phyloP scores from a whole-genome alignment of 2,329 filamentous ascomycete genomes.

The Chaetomiaceae sp. region DNA sequence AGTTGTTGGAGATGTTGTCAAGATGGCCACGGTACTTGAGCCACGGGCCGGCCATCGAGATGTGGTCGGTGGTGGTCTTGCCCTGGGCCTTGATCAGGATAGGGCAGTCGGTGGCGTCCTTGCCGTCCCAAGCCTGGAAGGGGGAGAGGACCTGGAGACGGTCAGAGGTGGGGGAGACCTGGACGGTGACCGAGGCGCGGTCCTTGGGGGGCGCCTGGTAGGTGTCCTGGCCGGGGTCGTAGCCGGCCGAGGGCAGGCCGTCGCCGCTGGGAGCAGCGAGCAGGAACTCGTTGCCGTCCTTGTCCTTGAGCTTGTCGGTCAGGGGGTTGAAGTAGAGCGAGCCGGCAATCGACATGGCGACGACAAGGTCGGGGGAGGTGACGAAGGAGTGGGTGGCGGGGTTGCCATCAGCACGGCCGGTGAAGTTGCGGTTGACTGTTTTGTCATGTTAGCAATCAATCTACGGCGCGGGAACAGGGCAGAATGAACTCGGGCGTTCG shows the following conservation, averaged over 20 bases:
- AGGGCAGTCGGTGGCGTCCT: conserved; percentile 77
- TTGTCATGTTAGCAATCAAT: too few relatives aligned
- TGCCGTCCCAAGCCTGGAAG: conserved; percentile 86
- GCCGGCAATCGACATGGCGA: conserved; percentile 38
- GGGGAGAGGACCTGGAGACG: conserved; percentile 88
- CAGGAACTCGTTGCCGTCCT: conserved; percentile 94
- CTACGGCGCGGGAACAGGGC: too few relatives aligned
- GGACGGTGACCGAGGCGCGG: conserved; percentile 66
- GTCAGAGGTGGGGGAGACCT: conserved; percentile 83
- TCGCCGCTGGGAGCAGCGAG: conserved; percentile 74
- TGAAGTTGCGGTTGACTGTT: conserved; percentile 93
- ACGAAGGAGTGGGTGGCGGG: conserved; percentile 45
- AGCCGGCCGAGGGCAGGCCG: conserved; percentile 74
- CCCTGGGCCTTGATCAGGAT: conserved; percentile 95
- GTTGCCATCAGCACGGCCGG: conserved; percentile 73
- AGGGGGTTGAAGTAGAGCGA: conserved; percentile 82
- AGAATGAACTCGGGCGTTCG: too few relatives aligned
- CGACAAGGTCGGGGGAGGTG: conserved; percentile 43
- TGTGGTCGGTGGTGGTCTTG: conserved; percentile 96
- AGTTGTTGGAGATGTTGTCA: conserved; percentile 99
- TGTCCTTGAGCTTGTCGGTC: conserved; percentile 86
- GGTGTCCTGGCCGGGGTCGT: conserved; percentile 83
- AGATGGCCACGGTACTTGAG: conserved; percentile 98
- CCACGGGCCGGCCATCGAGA: conserved; percentile 96
- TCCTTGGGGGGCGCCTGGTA: conserved; percentile 92